Percentiles rank a stretch among this genome's conserved stretches.
phyloP scores from a whole-genome alignment of 2,329 filamentous ascomycete species.

The Phialophora macrospora region DNA sequence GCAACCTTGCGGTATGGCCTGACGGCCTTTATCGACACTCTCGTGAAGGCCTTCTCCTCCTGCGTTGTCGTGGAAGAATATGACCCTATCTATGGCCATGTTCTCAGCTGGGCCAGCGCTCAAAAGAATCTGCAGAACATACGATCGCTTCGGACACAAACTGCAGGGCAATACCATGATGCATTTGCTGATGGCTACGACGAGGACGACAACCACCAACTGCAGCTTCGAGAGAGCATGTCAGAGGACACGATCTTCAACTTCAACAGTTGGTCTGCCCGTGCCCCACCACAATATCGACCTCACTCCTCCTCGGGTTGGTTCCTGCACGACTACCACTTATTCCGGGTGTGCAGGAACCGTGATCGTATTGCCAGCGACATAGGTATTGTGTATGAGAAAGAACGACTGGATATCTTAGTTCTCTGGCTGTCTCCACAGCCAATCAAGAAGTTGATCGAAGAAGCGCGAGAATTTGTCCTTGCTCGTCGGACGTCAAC shows the following conservation, averaged over 20 bases:
- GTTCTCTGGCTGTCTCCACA: slow-evolving; percentile 55
- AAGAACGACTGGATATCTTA: slow-evolving; percentile 52
- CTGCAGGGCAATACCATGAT: slow-evolving; percentile 47
- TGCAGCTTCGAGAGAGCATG: slow-evolving; percentile 36
- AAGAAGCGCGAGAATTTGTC: slow-evolving; percentile 52
- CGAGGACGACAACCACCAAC: slow-evolving; percentile 42
- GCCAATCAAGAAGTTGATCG: slow-evolving; percentile 56
- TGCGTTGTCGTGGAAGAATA: slow-evolving; percentile 58
- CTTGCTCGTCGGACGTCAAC: slow-evolving; percentile 49
- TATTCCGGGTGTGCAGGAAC: slow-evolving; percentile 50
- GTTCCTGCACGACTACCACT: slow-evolving; percentile 51
- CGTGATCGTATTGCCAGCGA: slow-evolving; percentile 41
- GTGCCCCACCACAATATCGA: slow-evolving; percentile 55
- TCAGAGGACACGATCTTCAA: slow-evolving; percentile 54
- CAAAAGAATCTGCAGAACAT: slow-evolving; percentile 59
- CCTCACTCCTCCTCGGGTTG: slow-evolving; percentile 54
- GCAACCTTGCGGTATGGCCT: slow-evolving; percentile 49
- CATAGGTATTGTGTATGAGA: slow-evolving; percentile 41
- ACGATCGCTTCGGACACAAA: slow-evolving; percentile 62
- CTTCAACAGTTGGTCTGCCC: slow-evolving; percentile 55
- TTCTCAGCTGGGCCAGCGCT: slow-evolving; percentile 64
- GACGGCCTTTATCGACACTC: slow-evolving; percentile 41
- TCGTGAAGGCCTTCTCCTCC: slow-evolving; percentile 49
- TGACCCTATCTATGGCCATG: slow-evolving; percentile 63
- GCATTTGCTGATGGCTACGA: slow-evolving; percentile 43